A percentile compares a stretch with the other conserved stretches of the same genome.
phyloP scores from a whole-genome alignment of 78 protist species.

The Anaeramoeba flamelloides region DNA sequence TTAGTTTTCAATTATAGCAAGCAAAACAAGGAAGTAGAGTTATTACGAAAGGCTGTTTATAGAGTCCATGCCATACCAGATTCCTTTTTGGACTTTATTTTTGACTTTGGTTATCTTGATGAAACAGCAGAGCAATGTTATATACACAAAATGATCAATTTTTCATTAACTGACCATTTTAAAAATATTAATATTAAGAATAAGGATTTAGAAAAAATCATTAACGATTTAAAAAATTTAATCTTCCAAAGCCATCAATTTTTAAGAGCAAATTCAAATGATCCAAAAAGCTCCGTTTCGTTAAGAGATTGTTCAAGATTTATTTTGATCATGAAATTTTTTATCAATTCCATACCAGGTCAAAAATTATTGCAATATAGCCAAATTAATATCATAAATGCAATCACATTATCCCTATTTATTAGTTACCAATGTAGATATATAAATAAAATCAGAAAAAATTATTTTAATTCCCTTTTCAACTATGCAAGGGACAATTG shows the following conservation, averaged over 20 bases:
- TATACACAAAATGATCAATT: not conserved
- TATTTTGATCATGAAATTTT: too few relatives aligned
- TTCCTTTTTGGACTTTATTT: slow-evolving; percentile 9
- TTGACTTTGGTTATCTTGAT: slow-evolving; percentile 9
- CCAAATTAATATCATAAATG: too few relatives aligned
- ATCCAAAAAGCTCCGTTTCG: not conserved
- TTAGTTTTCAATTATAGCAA: too few relatives aligned
- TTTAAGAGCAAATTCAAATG: not conserved
- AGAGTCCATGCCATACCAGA: slow-evolving; percentile 17
- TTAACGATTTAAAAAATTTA: not conserved
- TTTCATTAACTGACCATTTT: not conserved
- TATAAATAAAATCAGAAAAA: too few relatives aligned
- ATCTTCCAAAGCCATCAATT: not conserved
- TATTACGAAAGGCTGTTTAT: slow-evolving; percentile 4
- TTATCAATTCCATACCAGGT: too few relatives aligned
- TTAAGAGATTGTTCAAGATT: not conserved
- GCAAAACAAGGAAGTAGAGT: too few relatives aligned
- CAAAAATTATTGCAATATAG: too few relatives aligned
- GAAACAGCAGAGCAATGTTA: not conserved
- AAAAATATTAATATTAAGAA: not conserved
- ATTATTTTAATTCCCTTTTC: too few relatives aligned
- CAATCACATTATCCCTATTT: too few relatives aligned
- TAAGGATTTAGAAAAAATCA: not conserved
- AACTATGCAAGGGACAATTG: too few relatives aligned
- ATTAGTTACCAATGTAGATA: too few relatives aligned